Evolutionary conservation across 345 rosid genomes (phyloP), one percentile per base, ranked within the genome.

Genomic region (Chamaenerion angustifolium): DNA sequence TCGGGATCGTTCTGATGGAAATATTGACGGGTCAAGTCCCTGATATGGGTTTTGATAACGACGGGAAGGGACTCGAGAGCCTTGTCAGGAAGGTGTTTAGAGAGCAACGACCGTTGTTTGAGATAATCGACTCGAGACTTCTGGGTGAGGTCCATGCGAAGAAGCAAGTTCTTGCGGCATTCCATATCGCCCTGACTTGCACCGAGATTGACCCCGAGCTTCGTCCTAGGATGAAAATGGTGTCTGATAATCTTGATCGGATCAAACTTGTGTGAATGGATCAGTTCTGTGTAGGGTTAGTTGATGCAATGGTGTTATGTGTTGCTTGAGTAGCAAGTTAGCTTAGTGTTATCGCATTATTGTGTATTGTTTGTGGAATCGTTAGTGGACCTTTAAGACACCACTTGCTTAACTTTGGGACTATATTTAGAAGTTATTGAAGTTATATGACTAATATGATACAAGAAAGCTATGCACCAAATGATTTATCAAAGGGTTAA

Each of bases 161-260:
- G 73, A 84, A 78, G 40, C 95, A 92, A 55, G 85, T 87, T 1
- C 14, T 73, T 27, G 65, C 82, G 5, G 74, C 79, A 10, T 77
- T 92, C 60, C 88, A 92, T 58, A 68, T 87, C 17, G 90, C 98
- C 2, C 76, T 92, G 19, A 92, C 78, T 54, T 92, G 98, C 73
- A 79, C 98, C 0, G 98, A 92, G 40, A 64, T 69, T 40, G 88
- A 87, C 57, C 96, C 96, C 0, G 96, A 92, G 68, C 10, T 82
- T 59, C 96, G 98, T 18, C 98, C 98, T 0, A 65, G 76, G 77
- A 92, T 87, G 95, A 87, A 76, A 79, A 66, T 54, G 0, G 93
- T 92, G 58, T 84, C 81, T 1, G 96, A 92, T 56, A 69, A 58
- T 67, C 93, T 92, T 0, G 84, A 86, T 63, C 80, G 93, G 40